Base-by-base conservation (phyloP, 2,329 filamentous ascomycete species). In the Alternaria panax region DNA sequence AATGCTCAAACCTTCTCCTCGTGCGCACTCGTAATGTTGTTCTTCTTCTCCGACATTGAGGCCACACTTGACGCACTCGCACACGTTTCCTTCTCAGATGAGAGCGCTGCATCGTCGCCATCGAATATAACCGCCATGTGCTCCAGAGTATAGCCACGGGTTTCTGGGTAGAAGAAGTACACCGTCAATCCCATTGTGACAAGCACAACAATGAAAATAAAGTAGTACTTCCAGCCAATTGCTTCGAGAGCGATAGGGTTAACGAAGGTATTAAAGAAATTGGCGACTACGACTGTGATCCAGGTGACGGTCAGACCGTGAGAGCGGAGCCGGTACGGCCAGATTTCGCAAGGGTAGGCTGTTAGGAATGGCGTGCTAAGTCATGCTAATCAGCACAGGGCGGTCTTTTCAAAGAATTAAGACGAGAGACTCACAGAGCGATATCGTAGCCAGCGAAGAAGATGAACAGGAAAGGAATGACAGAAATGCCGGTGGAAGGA, bases 151-250 rank as follows among this genome's bases (percentile, higher is more conserved):
- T 56, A 36, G 7, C 62, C 62, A 25, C 51, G 48, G 11, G 64
- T 65, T 34, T 65, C 62, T 5, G 62, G 62, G 42, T 62, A 65
- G 34, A 56, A 57, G 50, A 65, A 58, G 9, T 56, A 65, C 2
- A 54, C 58, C 8, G 55, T 62, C 5, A 64, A 34, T n/a, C 46
- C 51, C 48, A 59, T 57, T 11, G 55, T 20, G 12, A 62, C 7
- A 18, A 60, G 48, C 7, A 57, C 41, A 6, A 53, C 38, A 11
- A 57, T 53, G 42, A 60, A 80, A 12, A 81, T 46, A 28, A 67
- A 34, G 14, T 34, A 34, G 32, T 34, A 34, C 32, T 34, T 34
- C 32, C 32, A 34, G 32, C 14, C 32, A 11, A 34, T 34, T n/a
- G 32, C 32, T n/a, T n/a, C 32, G 14, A 34, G 32, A 2, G 32